phyloP scores from a whole-genome alignment of 2,329 filamentous ascomycete genomes.

The Epichloe typhina region DNA sequence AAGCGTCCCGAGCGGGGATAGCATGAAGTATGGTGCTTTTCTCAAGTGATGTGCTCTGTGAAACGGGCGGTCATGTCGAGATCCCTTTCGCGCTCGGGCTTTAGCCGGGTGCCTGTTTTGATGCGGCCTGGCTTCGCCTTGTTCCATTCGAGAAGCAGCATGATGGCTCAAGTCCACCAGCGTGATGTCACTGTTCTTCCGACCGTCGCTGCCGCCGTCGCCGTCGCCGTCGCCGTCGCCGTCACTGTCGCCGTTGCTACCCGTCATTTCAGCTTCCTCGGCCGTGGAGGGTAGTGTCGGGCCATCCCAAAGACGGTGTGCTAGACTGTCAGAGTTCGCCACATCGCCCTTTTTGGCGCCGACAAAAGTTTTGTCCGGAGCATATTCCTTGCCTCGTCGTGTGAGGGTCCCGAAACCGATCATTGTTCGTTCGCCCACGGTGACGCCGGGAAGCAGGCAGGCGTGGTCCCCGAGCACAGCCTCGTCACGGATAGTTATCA shows the following conservation, averaged over 20 bases:
- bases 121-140: not conserved
- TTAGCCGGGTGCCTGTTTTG: not conserved
- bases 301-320: constrained; percentile 23
- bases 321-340: constrained; percentile 6
- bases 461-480: constrained; percentile 45
- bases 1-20: constrained; percentile 33
- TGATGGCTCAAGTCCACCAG: constrained; percentile 6
- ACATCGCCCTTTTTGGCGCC: constrained; percentile 39
- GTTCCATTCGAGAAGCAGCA: constrained; percentile 5
- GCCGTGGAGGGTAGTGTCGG: constrained; percentile 3
- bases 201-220: constrained; percentile 9
- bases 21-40: constrained; percentile 34
- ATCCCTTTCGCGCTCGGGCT: constrained; percentile 7
- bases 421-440: constrained; percentile 32
- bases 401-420: constrained; percentile 42
- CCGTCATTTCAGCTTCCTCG: constrained; percentile 3
- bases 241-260: constrained; percentile 7
- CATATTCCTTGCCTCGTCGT: constrained; percentile 29
- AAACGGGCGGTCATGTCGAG: constrained; percentile 42
- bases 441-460: constrained; percentile 35
- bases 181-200: constrained; percentile 15
- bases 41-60: constrained; percentile 24
- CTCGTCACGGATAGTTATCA: constrained; percentile 31
- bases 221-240: constrained; percentile 10
- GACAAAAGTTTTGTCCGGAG: constrained; percentile 33